These are phyloP conservation scores for Loxodes magnus DNA, from an alignment of 73 alveolate genomes.

Conservation along the genomic window DNA sequence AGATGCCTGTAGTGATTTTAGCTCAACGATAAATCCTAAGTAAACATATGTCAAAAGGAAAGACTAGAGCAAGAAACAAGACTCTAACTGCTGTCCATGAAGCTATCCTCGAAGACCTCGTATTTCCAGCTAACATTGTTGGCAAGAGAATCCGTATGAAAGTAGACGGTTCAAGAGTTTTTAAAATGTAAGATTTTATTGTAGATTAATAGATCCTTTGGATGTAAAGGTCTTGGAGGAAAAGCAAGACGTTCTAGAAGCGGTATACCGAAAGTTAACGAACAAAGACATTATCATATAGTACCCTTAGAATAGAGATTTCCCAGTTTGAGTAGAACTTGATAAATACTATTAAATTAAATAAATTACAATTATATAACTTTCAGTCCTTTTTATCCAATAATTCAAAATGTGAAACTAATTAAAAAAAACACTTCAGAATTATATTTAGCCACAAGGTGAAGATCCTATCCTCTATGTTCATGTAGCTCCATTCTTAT, in stretches of 20 bases:
- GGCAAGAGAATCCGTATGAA: slow-evolving; percentile 52
- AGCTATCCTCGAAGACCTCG: slow-evolving; percentile 62
- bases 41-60: slow-evolving; percentile 32
- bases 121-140: slow-evolving; percentile 42
- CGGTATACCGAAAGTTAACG: slow-evolving; percentile 67
- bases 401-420: too few relatives aligned
- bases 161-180: slow-evolving; percentile 37
- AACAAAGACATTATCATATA: slow-evolving; percentile 61
- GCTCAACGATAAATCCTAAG: slow-evolving; percentile 38
- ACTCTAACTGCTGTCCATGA: slow-evolving; percentile 71
- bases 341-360: too few relatives aligned
- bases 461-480: too few relatives aligned
- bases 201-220: slow-evolving; percentile 47
- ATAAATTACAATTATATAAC: too few relatives aligned
- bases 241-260: slow-evolving; percentile 65
- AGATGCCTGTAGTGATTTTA: slow-evolving; percentile 36
- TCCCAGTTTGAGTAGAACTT: slow-evolving; percentile 10
- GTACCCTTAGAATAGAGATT: slow-evolving; percentile 29
- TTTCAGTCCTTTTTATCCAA: too few relatives aligned
- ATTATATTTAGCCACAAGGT: too few relatives aligned
- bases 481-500: too few relatives aligned
- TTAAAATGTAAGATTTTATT: too few relatives aligned
- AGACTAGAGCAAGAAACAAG: slow-evolving; percentile 54
- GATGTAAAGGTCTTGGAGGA: slow-evolving; percentile 68
- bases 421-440: too few relatives aligned